A percentile compares a stretch with the other conserved stretches of the same genome.
Conservation (phyloP, 768 basidiomycete species). For the Phlegmacium glaucopus region DNA sequence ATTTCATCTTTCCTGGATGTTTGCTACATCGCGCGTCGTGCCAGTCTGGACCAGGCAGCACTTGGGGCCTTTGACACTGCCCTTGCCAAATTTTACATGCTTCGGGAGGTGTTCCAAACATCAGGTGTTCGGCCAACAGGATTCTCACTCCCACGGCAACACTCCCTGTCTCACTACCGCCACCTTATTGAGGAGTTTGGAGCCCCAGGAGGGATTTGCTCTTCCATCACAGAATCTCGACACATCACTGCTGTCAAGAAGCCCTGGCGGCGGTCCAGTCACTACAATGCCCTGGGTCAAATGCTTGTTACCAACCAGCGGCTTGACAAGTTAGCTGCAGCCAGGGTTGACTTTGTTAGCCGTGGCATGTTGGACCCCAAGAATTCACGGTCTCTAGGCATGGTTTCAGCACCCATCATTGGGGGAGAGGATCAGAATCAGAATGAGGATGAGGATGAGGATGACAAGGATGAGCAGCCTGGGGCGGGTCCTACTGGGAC, state of each 20-base stretch:
- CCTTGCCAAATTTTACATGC: slow-evolving; percentile 15
- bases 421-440: too few relatives aligned
- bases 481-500: too few relatives aligned
- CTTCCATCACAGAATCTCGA: slow-evolving; percentile 31
- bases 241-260: slow-evolving; percentile 35
- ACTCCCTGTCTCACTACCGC: slow-evolving; percentile 26
- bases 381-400: too few relatives aligned
- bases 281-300: slow-evolving; percentile 19
- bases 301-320: slow-evolving; percentile 22
- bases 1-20: slow-evolving; percentile 21
- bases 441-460: too few relatives aligned
- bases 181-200: slow-evolving; percentile 21
- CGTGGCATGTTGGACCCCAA: not conserved
- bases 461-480: too few relatives aligned
- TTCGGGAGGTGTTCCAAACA: slow-evolving; percentile 17
- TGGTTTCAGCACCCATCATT: too few relatives aligned
- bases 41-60: slow-evolving; percentile 12
- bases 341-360: not conserved
- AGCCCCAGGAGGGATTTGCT: slow-evolving; percentile 31
- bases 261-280: slow-evolving; percentile 24
- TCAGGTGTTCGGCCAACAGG: slow-evolving; percentile 13
- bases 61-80: slow-evolving; percentile 13
- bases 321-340: slow-evolving; percentile 17
- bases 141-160: slow-evolving; percentile 29
- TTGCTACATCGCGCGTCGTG: slow-evolving; percentile 20